A percentile compares a stretch with the other conserved stretches of the same genome.
Evolutionary conservation across 2,329 filamentous ascomycete species (phyloP).

Genomic region (Metarhizium brunneum): DNA sequence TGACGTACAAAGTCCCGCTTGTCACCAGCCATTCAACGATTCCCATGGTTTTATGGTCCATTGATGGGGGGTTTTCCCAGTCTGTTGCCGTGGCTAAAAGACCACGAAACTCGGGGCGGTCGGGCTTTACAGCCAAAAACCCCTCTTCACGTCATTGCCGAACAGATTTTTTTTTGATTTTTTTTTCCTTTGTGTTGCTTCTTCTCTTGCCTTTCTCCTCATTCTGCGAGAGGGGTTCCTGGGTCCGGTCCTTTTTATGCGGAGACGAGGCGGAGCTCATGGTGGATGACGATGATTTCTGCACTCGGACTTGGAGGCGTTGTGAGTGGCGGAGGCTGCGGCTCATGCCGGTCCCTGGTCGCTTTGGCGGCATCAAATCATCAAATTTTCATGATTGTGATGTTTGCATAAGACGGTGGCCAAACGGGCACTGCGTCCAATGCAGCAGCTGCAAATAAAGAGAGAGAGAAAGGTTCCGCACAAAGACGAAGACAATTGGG

Average conservation of each 20-base stretch:
- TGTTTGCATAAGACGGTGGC: background rate
- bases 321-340: background rate
- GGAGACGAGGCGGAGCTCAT: slow-evolving; percentile 5
- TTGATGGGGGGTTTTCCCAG: too few relatives aligned
- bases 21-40: slow-evolving; percentile 1
- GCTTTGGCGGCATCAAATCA: background rate
- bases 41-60: background rate
- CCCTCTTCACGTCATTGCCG: background rate
- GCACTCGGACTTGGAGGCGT: background rate
- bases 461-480: too few relatives aligned
- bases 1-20: slow-evolving; percentile 1
- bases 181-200: background rate
- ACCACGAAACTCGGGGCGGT: background rate
- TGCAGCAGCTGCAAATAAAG: too few relatives aligned
- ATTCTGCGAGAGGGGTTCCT: background rate
- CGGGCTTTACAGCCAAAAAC: background rate
- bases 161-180: background rate
- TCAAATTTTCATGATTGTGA: background rate
- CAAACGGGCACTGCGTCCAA: too few relatives aligned
- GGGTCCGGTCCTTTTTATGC: background rate
- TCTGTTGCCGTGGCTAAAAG: background rate
- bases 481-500: too few relatives aligned
- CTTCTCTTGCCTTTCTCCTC: background rate
- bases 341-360: background rate
- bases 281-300: slow-evolving; percentile 3